A percentile compares a stretch with the other conserved stretches of the same genome.
phyloP scores from a whole-genome alignment of 2,329 filamentous ascomycete species.

The Colletotrichum sp. region DNA sequence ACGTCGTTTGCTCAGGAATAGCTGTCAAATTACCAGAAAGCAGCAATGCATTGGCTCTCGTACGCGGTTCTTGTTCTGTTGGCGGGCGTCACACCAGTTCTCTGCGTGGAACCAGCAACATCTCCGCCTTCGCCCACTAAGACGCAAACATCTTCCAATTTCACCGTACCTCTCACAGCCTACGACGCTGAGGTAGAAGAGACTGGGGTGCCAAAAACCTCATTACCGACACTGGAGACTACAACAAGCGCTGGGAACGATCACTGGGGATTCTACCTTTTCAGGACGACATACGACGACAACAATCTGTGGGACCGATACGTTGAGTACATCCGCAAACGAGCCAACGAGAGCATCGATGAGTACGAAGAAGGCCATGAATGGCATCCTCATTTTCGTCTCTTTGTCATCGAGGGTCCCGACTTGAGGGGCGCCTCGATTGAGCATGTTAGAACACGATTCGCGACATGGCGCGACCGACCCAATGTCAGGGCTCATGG shows the following conservation, averaged over 20 bases:
- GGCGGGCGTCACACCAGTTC: not conserved
- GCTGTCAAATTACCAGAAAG: not conserved
- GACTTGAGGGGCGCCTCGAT: not conserved
- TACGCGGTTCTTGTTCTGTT: not conserved
- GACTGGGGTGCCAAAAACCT: not conserved
- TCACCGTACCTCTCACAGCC: not conserved
- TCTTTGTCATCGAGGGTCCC: not conserved
- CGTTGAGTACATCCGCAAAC: not conserved
- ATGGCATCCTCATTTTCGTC: not conserved
- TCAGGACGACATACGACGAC: not conserved
- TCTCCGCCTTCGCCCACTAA: not conserved
- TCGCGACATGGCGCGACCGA: not conserved
- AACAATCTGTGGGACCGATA: not conserved
- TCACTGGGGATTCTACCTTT: not conserved
- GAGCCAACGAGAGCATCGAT: not conserved
- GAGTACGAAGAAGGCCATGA: not conserved
- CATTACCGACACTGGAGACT: not conserved
- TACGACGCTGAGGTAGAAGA: not conserved
- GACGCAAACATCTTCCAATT: not conserved
- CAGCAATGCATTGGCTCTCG: not conserved
- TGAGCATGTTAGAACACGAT: not conserved
- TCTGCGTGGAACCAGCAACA: not conserved
- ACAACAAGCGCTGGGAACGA: not conserved
- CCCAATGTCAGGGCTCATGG: not conserved
- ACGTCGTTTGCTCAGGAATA: not conserved